Evolutionary conservation across 306 rosid species (phyloP), one percentile per base, ranked within the genome.

Genomic region (Gynostemma pentaphyllum): DNA sequence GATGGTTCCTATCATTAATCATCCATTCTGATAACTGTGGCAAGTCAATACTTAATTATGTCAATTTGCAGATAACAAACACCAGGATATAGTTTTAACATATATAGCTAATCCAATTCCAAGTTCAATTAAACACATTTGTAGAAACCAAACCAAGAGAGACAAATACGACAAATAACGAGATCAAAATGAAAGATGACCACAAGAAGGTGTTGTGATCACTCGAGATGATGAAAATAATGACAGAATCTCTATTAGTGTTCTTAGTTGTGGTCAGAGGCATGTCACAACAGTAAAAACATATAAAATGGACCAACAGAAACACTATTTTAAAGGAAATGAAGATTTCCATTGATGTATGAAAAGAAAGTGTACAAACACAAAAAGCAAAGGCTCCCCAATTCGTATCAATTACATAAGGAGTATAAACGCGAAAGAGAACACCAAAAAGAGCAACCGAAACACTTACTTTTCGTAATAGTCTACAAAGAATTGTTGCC

Each of bases 1-100:
- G 65, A 49, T 42, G 51, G 50, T 61, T 71, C 72, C 24, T 56
- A 66, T 68, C 66, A 45, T 68, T n/a, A 47, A 69, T 64, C 75
- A 81, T 62, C 95, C 89, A 86, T 71, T 82, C 82, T 4, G 71
- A 81, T 26, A 87, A 59, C 96, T 82, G 71, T 53, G 22, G 72
- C 77, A 67, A 22, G 14, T 57, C 74, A 39, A 32, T n/a, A 59
- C 19, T 13, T 18, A 57, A 3, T 42, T 51, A 29, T 44, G 5
- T 11, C 44, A 69, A 68, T 42, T n/a, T 2, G 18, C 36, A 24
- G 27, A 69, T n/a, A 44, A 62, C 9, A 0, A 44, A 18, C 2
- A 51, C 14, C n/a, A n/a, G n/a, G 59, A 21, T 21, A 50, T 21
- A 22, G 30, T n/a, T 11, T 6, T 9, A 22, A 28, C 30, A 28